phyloP scores from a whole-genome alignment of 2,329 filamentous ascomycete species.

The Nemania diffusa region DNA sequence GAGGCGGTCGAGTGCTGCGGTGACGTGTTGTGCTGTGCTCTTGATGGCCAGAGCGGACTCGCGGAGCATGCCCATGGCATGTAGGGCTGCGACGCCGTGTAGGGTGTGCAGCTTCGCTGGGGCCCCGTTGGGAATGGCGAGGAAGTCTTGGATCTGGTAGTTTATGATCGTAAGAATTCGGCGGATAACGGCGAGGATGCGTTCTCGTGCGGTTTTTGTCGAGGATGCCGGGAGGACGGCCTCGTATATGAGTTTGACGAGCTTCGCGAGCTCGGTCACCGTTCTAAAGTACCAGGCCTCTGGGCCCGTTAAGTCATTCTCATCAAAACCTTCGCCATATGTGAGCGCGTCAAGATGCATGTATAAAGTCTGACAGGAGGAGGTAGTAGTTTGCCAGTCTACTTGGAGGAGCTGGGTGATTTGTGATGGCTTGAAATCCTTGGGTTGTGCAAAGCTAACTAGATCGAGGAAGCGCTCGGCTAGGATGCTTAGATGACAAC shows the following conservation, averaged over 20 bases:
- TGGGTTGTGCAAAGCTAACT: slow-evolving; percentile 59
- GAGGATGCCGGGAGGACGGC: slow-evolving; percentile 23
- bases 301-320: slow-evolving; percentile 34
- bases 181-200: slow-evolving; percentile 14
- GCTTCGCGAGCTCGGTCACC: slow-evolving; percentile 34
- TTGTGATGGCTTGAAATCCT: slow-evolving; percentile 61
- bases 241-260: slow-evolving; percentile 35
- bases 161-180: slow-evolving; percentile 24
- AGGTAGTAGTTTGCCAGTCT: slow-evolving; percentile 58
- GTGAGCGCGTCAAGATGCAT: slow-evolving; percentile 31
- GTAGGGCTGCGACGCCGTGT: slow-evolving; percentile 48
- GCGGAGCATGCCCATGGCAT: slow-evolving; percentile 52
- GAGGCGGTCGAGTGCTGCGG: slow-evolving; percentile 48
- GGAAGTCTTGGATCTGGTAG: slow-evolving; percentile 38
- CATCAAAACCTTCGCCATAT: background rate
- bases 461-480: slow-evolving; percentile 64
- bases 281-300: slow-evolving; percentile 40
- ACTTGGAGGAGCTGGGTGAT: slow-evolving; percentile 50
- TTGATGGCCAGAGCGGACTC: slow-evolving; percentile 51
- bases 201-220: slow-evolving; percentile 24
- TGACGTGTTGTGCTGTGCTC: slow-evolving; percentile 48
- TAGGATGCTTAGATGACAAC: slow-evolving; percentile 61
- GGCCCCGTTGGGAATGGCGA: slow-evolving; percentile 31
- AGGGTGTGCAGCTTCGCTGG: slow-evolving; percentile 41
- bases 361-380: slow-evolving; percentile 46